Conservation (phyloP, 495 filamentous ascomycete genomes). For the Hyphodiscus hymeniophilus region DNA sequence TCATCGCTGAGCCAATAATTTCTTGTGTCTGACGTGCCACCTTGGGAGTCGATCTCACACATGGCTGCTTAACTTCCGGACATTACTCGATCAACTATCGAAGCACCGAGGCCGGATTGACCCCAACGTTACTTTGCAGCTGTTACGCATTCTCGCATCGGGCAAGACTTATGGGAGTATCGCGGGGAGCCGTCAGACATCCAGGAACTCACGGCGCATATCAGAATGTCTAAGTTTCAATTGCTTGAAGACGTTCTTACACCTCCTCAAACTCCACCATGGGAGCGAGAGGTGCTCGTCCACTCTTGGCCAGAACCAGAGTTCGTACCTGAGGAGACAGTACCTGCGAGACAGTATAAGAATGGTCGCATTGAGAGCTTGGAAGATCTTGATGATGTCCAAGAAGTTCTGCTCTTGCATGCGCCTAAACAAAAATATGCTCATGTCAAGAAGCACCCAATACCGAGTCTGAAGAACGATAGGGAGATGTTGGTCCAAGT, state of each 20-base stretch:
- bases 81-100: too few relatives aligned
- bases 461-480: constrained; percentile 36
- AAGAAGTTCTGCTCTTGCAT: constrained; percentile 37
- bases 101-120: too few relatives aligned
- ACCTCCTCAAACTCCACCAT: constrained; percentile 7
- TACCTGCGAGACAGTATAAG: constrained; percentile 2
- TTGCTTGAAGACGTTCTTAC: constrained; percentile 11
- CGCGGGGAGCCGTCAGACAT: not conserved
- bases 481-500: constrained; percentile 50
- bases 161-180: too few relatives aligned
- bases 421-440: constrained; percentile 34
- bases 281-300: not conserved
- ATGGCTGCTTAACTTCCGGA: too few relatives aligned
- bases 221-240: constrained; percentile 10
- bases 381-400: constrained; percentile 15
- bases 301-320: constrained; percentile 14
- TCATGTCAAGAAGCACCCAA: constrained; percentile 34
- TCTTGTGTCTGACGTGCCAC: too few relatives aligned
- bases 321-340: constrained; percentile 2
- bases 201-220: not conserved
- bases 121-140: too few relatives aligned
- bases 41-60: too few relatives aligned
- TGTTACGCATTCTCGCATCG: too few relatives aligned
- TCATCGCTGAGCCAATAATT: too few relatives aligned
- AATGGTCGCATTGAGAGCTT: constrained; percentile 1